phyloP scores from a whole-genome alignment of 2,329 filamentous ascomycete species.

The Balansia obtecta region DNA sequence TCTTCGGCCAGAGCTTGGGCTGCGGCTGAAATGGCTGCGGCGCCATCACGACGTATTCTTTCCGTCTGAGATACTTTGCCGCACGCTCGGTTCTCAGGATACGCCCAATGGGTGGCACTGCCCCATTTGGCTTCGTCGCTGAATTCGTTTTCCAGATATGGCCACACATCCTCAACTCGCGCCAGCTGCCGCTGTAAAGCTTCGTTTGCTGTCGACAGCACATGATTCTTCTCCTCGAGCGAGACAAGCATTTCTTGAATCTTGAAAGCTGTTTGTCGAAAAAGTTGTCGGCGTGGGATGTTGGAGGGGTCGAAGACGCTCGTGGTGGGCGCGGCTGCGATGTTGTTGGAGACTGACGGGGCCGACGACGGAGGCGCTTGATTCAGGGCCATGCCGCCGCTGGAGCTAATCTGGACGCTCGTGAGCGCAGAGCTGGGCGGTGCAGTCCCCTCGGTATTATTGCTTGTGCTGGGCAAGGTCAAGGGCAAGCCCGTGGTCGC shows the following conservation, averaged over 20 bases:
- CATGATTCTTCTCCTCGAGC: slow-evolving; percentile 95
- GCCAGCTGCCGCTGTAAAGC: slow-evolving; percentile 73
- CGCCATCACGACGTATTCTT: slow-evolving; percentile 65
- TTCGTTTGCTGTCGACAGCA: slow-evolving; percentile 84
- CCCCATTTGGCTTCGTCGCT: slow-evolving; percentile 91
- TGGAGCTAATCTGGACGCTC: slow-evolving; percentile 38
- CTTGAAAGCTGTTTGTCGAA: slow-evolving; percentile 63
- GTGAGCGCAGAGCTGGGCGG: slow-evolving; percentile 33
- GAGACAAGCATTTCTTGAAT: slow-evolving; percentile 79
- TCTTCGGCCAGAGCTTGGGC: slow-evolving; percentile 71
- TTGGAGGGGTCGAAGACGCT: slow-evolving; percentile 43
- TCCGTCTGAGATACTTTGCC: slow-evolving; percentile 54
- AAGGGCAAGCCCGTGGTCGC: slow-evolving; percentile 42
- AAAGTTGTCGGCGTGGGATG: slow-evolving; percentile 57
- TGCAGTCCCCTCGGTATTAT: slow-evolving; percentile 30
- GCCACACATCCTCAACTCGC: slow-evolving; percentile 78
- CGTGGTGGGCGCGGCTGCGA: slow-evolving; percentile 21
- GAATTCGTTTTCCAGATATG: slow-evolving; percentile 77
- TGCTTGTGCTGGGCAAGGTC: slow-evolving; percentile 31
- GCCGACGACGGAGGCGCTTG: slow-evolving; percentile 22
- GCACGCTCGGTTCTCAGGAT: slow-evolving; percentile 66
- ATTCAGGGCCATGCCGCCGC: slow-evolving; percentile 25
- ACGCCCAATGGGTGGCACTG: slow-evolving; percentile 89
- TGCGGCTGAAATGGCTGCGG: slow-evolving; percentile 63
- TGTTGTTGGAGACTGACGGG: slow-evolving; percentile 29